These are phyloP conservation scores for Fraxinus ornus DNA, from an alignment of 305 asterid genomes.

Conservation along the genomic window DNA sequence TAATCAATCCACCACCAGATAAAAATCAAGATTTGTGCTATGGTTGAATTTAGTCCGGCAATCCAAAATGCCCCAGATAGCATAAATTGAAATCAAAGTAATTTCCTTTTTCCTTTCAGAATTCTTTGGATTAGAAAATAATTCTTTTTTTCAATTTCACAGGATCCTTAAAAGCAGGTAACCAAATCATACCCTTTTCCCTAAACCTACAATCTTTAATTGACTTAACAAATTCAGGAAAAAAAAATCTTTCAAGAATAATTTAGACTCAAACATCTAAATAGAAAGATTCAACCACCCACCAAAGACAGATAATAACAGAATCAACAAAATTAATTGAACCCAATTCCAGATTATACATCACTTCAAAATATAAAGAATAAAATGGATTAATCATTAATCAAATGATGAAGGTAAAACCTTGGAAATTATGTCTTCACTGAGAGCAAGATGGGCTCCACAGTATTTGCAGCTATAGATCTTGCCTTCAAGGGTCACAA, in stretches of 20 bases:
- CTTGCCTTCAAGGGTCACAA: constrained; percentile 69
- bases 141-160: not conserved
- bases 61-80: not conserved
- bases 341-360: constrained; percentile 9
- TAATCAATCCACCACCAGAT: not conserved
- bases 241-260: not conserved
- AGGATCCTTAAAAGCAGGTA: not conserved
- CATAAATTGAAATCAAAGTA: not conserved
- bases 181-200: not conserved
- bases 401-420: constrained; percentile 29
- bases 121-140: not conserved
- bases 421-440: constrained; percentile 69
- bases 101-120: not conserved
- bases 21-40: not conserved
- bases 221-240: not conserved
- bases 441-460: constrained; percentile 74
- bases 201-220: constrained; percentile 2
- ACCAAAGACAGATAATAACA: constrained; percentile 3
- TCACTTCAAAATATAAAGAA: not conserved
- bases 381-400: not conserved
- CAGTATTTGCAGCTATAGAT: constrained; percentile 91
- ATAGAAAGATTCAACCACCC: constrained; percentile 2
- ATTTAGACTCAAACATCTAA: not conserved
- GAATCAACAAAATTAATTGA: not conserved
- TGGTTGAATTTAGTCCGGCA: not conserved